Evolutionary conservation across 2,329 filamentous ascomycete genomes (phyloP).

Genomic region (Diaporthe australafricana): DNA sequence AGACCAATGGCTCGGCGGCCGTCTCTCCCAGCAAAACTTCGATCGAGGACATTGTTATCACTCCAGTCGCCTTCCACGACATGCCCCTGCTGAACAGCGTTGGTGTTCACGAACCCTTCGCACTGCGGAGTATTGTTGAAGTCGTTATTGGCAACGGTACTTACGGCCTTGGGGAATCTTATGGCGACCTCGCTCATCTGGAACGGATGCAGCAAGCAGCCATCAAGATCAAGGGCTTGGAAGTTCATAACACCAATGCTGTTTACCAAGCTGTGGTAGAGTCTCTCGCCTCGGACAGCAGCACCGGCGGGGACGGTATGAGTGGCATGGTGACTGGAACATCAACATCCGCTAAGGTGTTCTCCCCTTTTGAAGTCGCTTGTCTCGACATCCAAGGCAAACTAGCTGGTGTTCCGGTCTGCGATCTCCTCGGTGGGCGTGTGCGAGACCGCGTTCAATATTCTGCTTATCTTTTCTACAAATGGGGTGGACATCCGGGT

Average conservation of each 20-base stretch:
- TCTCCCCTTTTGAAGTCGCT: constrained; percentile 56
- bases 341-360: constrained; percentile 54
- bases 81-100: constrained; percentile 58
- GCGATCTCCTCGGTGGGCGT: constrained; percentile 52
- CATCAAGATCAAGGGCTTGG: constrained; percentile 44
- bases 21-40: neutral
- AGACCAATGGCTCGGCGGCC: neutral
- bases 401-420: constrained; percentile 51
- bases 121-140: constrained; percentile 55
- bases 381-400: constrained; percentile 57
- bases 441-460: constrained; percentile 54
- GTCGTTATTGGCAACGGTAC: constrained; percentile 46
- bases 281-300: constrained; percentile 39
- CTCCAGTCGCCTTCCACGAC: constrained; percentile 57
- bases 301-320: constrained; percentile 46
- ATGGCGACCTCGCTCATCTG: constrained; percentile 53
- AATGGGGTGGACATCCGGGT: constrained; percentile 55
- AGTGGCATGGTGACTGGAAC: constrained; percentile 55
- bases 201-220: constrained; percentile 48
- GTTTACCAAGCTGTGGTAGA: constrained; percentile 42
- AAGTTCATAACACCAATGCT: constrained; percentile 46
- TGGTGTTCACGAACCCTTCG: constrained; percentile 56
- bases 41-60: constrained; percentile 54
- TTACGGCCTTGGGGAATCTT: constrained; percentile 55
- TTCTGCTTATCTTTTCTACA: constrained; percentile 57